phyloP scores from a whole-genome alignment of 2,329 filamentous ascomycete species.

The Venturia aucupariae region DNA sequence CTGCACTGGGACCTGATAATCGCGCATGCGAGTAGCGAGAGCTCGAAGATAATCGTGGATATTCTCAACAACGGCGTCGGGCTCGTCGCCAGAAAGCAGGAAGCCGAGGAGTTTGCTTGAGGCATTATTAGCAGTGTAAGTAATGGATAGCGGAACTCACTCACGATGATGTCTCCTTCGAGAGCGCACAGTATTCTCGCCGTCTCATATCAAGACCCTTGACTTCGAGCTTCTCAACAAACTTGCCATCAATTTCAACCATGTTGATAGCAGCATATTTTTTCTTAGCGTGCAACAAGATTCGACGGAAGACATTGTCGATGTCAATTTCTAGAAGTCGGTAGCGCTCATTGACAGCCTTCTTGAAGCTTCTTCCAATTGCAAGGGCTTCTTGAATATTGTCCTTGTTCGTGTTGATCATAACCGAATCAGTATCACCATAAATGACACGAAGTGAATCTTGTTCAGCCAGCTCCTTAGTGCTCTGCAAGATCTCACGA shows the following conservation, averaged over 20 bases:
- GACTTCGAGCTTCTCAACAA: constrained; percentile 88
- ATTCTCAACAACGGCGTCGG: constrained; percentile 75
- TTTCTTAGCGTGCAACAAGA: constrained; percentile 94
- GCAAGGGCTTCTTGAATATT: constrained; percentile 83
- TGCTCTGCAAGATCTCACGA: constrained; percentile 91
- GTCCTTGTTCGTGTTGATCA: constrained; percentile 99
- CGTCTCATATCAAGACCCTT: constrained; percentile 98
- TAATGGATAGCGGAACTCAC: constrained; percentile 19
- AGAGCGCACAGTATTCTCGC: constrained; percentile 90
- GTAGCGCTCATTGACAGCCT: constrained; percentile 88
- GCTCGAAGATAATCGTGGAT: constrained; percentile 91
- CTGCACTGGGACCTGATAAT: constrained; percentile 59
- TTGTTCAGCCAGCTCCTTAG: constrained; percentile 88
- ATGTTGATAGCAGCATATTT: constrained; percentile 98
- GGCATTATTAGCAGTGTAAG: constrained; percentile 17
- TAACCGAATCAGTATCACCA: constrained; percentile 97
- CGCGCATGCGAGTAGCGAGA: constrained; percentile 77
- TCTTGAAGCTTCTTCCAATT: constrained; percentile 91
- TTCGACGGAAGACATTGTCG: constrained; percentile 89
- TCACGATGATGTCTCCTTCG: constrained; percentile 79
- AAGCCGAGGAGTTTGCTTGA: constrained; percentile 72
- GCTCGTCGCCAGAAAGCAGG: constrained; percentile 86
- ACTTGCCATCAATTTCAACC: constrained; percentile 80
- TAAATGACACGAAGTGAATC: constrained; percentile 93
- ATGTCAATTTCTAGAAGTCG: constrained; percentile 93